Base-by-base conservation (phyloP, 73 alveolate species). In the Paramecium tetraurelia region DNA sequence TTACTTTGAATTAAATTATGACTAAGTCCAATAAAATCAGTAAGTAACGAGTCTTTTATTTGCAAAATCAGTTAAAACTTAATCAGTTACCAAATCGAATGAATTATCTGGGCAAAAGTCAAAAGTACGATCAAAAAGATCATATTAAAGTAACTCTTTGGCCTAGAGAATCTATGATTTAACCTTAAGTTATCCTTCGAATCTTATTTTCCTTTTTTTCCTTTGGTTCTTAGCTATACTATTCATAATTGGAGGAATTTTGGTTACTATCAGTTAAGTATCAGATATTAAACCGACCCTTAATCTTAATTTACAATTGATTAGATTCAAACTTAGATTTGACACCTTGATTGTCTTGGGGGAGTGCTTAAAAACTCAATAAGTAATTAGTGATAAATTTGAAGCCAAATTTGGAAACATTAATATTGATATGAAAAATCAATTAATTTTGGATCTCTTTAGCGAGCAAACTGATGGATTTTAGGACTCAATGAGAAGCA, bases 261-360 rank as follows among this genome's bases (percentile, higher is more conserved):
- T 80, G 4, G 90, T 48, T 2, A 80, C 90, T 46, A 80, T 80
- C 24, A 80, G 63, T 22, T 43, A 80, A 22, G 72, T 80, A 4
- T 80, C 70, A 80, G 90, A 80, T 80, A 80, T 80, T 11, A 80
- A 80, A 44, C 90, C 90, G 2, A 80, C 90, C 5, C 57, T 80
- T 14, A 46, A 80, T 48, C 33, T 80, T 8, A 80, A 80, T 44
- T 46, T 80, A 80, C 12, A 80, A 80, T 24, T 80, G n/a, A 80
- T 80, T 35, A n/a, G 75, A 80, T 80, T 80, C 46, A 80, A 80
- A 48, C 57, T 80, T 40, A 41, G 75, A 80, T 80, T 14, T 80
- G 90, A 80, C 18, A 31, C 90, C 7, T 38, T 80, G 12, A 22
- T 80, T 5, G 70, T 44, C 7, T 80, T 31, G 18, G 90, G 90